phyloP scores from a whole-genome alignment of 192 early-diverging fungal genomes.

The Coemansia javaensis region DNA sequence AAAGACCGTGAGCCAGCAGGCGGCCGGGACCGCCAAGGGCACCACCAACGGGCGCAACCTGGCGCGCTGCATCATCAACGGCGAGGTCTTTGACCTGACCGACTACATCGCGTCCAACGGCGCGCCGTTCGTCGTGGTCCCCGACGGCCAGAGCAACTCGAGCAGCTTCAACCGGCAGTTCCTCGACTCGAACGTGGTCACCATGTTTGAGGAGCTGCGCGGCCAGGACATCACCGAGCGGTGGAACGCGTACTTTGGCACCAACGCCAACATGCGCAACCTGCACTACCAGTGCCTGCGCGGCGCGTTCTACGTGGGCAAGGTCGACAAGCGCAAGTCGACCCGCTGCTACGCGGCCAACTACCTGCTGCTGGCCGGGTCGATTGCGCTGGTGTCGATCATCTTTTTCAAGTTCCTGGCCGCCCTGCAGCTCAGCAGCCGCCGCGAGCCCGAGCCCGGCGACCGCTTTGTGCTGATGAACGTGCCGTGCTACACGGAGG shows the following conservation, averaged over 20 bases:
- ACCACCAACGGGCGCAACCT: constrained; percentile 34
- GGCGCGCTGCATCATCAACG: constrained; percentile 59
- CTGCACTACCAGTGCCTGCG: constrained; percentile 67
- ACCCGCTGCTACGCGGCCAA: constrained; percentile 67
- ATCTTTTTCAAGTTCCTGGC: constrained; percentile 92
- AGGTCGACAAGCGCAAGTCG: constrained; percentile 74
- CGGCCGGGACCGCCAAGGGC: constrained; percentile 34
- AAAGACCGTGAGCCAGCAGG: constrained; percentile 48
- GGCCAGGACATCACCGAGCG: constrained; percentile 58
- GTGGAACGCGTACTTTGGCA: constrained; percentile 54
- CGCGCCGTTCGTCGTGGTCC: constrained; percentile 44
- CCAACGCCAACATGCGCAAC: constrained; percentile 36
- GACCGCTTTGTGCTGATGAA: constrained; percentile 91
- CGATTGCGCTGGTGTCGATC: constrained; percentile 74
- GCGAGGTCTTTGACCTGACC: constrained; percentile 67
- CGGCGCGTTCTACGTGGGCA: constrained; percentile 78
- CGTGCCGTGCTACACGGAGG: constrained; percentile 96
- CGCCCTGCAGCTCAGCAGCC: constrained; percentile 76
- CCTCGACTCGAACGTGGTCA: constrained; percentile 56
- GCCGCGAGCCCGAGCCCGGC: constrained; percentile 72
- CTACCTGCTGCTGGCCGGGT: constrained; percentile 74
- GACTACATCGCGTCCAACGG: constrained; percentile 56
- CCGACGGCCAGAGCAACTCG: constrained; percentile 34
- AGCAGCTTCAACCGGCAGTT: constrained; percentile 53
- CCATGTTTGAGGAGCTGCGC: constrained; percentile 57